Evolutionary conservation across 345 rosid species (phyloP).

Genomic region (Pelargonium nanum): DNA sequence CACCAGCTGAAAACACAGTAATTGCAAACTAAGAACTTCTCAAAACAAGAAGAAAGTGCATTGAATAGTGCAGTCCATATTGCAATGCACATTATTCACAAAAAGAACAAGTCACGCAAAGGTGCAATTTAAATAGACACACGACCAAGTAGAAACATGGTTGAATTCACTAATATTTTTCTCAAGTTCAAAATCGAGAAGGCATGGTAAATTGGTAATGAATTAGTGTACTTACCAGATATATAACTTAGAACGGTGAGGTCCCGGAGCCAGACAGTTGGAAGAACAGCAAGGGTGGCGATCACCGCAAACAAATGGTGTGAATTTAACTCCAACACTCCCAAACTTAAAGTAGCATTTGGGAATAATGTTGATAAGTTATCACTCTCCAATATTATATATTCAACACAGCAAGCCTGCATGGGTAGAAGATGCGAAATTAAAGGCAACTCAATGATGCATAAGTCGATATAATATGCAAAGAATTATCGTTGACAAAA

Average conservation of each 20-base stretch:
- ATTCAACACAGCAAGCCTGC: conserved; percentile 90
- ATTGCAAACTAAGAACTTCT: conserved; percentile 4
- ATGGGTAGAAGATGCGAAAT: conserved; percentile 6
- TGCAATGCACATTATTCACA: too few relatives aligned
- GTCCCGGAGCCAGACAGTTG: conserved; percentile 91
- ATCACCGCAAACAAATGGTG: conserved; percentile 61
- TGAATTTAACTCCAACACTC: conserved; percentile 44
- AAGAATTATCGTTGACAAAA: too few relatives aligned
- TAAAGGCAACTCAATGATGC: not conserved
- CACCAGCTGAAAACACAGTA: conserved; percentile 51
- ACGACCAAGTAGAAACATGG: not conserved
- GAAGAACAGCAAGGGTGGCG: conserved; percentile 67
- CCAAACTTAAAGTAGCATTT: conserved; percentile 51
- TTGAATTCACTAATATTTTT: not conserved
- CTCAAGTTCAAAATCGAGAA: not conserved
- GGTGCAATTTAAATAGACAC: not conserved
- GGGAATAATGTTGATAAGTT: conserved; percentile 83
- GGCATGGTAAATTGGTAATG: not conserved
- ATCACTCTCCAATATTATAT: conserved; percentile 81
- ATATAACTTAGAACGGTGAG: conserved; percentile 75
- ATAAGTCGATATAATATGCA: not conserved
- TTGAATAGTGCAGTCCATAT: too few relatives aligned
- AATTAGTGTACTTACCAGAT: conserved; percentile 42
- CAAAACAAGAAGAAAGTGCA: not conserved
- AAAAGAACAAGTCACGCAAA: too few relatives aligned